Evolutionary conservation across 2,329 filamentous ascomycete species (phyloP), one percentile per base, ranked within the genome.

Genomic region (Xylaria sp.): DNA sequence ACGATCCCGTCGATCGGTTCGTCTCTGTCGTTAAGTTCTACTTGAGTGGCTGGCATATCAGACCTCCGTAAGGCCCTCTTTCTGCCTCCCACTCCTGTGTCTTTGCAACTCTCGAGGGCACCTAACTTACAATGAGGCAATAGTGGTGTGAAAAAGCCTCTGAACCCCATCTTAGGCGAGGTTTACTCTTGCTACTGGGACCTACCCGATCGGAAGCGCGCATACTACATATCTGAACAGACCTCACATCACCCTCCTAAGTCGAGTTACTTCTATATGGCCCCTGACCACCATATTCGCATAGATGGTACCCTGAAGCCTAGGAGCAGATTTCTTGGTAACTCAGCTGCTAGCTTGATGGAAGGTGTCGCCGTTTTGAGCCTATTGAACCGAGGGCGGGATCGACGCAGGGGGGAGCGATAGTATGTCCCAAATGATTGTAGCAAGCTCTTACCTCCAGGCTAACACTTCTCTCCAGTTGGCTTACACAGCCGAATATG

Each of bases 241-340:
- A 99, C 96, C 1, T 98, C 94, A 32, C 96, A 99, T 80, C 96
- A 99, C 78, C 96, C 96, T 37, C 96, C 96, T 32, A 99, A 99
- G 83, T 98, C 95, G 55, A 97, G 94, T 82, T 99, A 99, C 84
- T 99, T 99, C 81, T 99, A 97, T 83, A 94, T 97, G 91, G 94
- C 93, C 0, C 96, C 96, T 2, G 90, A 97, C 63, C 93, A 98
- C 78, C 85, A 97, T 78, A 97, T 99, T 74, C 90, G 96, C 65
- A 97, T 99, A 75, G 96, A 99, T 77, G 96, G 96, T 23, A 97
- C 93, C 3, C 85, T 99, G 73, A 98, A 98, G 80, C 96, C 96
- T 1, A 89, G 94, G 75, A 98, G 94, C 82, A 97, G 92, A 78
- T 99, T 99, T 77, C 83, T 99, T 48, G 96, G 96, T 60, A 99